Conservation (phyloP, 345 rosid genomes). For the Anastatica hierochuntica region DNA sequence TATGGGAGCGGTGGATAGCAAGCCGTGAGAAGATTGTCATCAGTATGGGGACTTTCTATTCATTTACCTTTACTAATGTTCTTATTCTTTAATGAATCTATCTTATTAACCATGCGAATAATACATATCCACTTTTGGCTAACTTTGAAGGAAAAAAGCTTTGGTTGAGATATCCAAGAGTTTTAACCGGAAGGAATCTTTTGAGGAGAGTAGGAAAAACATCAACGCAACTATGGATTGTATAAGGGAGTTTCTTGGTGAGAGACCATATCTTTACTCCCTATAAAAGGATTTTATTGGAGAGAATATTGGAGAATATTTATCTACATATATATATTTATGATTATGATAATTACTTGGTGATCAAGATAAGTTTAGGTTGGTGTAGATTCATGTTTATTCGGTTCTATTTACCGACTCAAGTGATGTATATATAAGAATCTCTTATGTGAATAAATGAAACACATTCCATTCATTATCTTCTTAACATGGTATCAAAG, state of each 20-base stretch:
- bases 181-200: constrained; percentile 58
- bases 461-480: too few relatives aligned
- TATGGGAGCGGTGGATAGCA: constrained; percentile 70
- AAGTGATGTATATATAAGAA: too few relatives aligned
- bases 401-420: too few relatives aligned
- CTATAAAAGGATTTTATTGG: neutral
- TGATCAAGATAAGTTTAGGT: too few relatives aligned
- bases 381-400: too few relatives aligned
- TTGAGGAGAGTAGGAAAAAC: constrained; percentile 81
- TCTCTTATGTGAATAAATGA: too few relatives aligned
- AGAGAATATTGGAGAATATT: too few relatives aligned
- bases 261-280: constrained; percentile 8
- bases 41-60: constrained; percentile 43
- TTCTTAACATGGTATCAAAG: too few relatives aligned
- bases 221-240: constrained; percentile 84
- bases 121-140: constrained; percentile 1
- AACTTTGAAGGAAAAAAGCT: constrained; percentile 38
- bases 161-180: constrained; percentile 59
- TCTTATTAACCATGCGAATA: neutral
- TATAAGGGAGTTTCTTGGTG: constrained; percentile 80
- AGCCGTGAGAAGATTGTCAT: constrained; percentile 44
- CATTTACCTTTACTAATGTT: neutral
- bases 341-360: too few relatives aligned
- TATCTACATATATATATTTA: too few relatives aligned
- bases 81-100: neutral